phyloP scores from a whole-genome alignment of 768 basidiomycete species.

The Russula vinacea region DNA sequence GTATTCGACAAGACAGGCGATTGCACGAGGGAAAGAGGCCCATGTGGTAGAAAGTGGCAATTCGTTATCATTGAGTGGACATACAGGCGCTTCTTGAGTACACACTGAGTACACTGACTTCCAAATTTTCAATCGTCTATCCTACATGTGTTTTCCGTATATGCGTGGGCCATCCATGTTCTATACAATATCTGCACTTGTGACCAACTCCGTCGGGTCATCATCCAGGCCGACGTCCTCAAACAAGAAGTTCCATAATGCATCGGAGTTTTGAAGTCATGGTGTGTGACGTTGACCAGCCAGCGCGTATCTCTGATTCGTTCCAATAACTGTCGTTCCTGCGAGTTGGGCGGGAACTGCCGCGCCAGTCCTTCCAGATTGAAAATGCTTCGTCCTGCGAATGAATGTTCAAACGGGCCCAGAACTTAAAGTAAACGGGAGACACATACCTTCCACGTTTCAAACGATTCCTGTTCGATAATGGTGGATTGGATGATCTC shows the following conservation, averaged over 20 bases:
- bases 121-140: not conserved
- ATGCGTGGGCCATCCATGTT: not conserved
- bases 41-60: not conserved
- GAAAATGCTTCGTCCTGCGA: slow-evolving; percentile 90
- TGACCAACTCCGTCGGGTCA: not conserved
- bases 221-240: slow-evolving; percentile 32
- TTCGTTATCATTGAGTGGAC: not conserved
- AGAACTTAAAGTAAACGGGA: not conserved
- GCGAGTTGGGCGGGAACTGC: slow-evolving; percentile 73
- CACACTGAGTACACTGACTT: not conserved
- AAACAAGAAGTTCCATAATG: slow-evolving; percentile 83
- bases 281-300: slow-evolving; percentile 91
- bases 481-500: slow-evolving; percentile 96
- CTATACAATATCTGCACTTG: not conserved
- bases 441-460: slow-evolving; percentile 86
- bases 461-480: slow-evolving; percentile 91
- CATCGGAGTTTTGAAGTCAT: slow-evolving; percentile 81
- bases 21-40: too few relatives aligned
- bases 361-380: slow-evolving; percentile 93
- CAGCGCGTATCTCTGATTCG: slow-evolving; percentile 68
- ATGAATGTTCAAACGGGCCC: not conserved
- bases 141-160: slow-evolving; percentile 12
- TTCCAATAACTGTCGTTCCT: slow-evolving; percentile 71
- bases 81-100: too few relatives aligned
- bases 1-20: too few relatives aligned